These are phyloP conservation scores for Pestalotiopsis sp. DNA, from an alignment of 2,329 filamentous ascomycete genomes.

Conservation along the genomic window DNA sequence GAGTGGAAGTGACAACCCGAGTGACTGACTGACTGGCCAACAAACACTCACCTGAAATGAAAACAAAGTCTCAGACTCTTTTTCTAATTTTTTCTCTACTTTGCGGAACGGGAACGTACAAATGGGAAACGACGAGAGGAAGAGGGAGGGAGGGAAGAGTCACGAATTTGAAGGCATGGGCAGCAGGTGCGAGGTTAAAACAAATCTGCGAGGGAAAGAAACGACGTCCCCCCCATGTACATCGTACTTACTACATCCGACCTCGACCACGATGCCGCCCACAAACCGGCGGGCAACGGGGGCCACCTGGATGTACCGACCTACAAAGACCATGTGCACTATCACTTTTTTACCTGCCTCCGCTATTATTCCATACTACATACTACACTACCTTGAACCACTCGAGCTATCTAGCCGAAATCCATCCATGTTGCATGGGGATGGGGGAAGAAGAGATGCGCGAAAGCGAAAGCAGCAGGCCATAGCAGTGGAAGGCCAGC, in stretches of 20 bases:
- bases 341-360: not conserved
- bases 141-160: constrained; percentile 3
- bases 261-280: not conserved
- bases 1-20: not conserved
- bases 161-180: constrained; percentile 1
- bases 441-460: not conserved
- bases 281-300: not conserved
- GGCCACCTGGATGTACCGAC: not conserved
- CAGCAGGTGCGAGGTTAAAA: constrained; percentile 9
- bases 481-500: too few species aligned
- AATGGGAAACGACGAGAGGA: not conserved
- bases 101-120: not conserved
- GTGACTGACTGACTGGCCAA: not conserved
- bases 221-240: not conserved
- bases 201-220: constrained; percentile 1
- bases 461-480: not conserved
- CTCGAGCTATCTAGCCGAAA: not conserved
- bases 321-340: not conserved
- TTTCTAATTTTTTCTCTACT: not conserved
- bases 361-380: not conserved
- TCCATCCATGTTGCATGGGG: not conserved
- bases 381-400: not conserved
- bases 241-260: not conserved
- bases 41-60: not conserved
- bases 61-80: not conserved